Base-by-base conservation (phyloP, 805 yeast genomes). In the Nakazawaea anatomiae region DNA sequence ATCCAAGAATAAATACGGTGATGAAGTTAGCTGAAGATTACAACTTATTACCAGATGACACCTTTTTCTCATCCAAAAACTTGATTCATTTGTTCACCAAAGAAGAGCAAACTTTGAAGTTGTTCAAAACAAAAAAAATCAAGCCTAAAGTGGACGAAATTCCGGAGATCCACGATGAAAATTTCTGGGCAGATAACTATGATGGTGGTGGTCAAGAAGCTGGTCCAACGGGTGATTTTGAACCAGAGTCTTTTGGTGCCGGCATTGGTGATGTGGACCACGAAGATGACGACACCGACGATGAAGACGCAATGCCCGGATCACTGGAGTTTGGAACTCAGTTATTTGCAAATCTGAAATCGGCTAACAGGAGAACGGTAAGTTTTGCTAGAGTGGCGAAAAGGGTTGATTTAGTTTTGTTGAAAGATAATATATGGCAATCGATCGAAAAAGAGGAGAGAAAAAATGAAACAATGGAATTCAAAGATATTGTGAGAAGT, bases 341-440 rank as follows among this genome's bases (percentile, higher is more conserved):
- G 42, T 57, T 60, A 39, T 39, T 44, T 8, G 4, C 39, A 7
- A 38, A 42, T 25, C 55, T 61, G 14, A 67, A 59, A 29, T 60
- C 60, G 14, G 58, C 60, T 12, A 60, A 58, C 18, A 60, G 60
- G 30, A 62, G 75, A 39, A 68, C 74, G 50, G 74, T 83, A 27
- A 78, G 74, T 53, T 87, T 79, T 60, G 83, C 96, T 2, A 74
- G 83, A 46, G 79, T 80, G 6, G 89, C 96, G 4, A 89, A 89
- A 63, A 78, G 81, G 54, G 94, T 90, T 31, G 91, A 89, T 60
- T 86, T 90, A 35, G 78, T 80, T 55, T 68, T 71, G 29, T 71
- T 89, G 48, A 89, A 90, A 68, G 85, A 83, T 50, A 87, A 87
- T 59, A 60, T 89, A 39, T 89, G 96, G 96, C 72, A 72, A 34